phyloP scores from a whole-genome alignment of 2,329 filamentous ascomycete species.

The Fusarium nygamai region DNA sequence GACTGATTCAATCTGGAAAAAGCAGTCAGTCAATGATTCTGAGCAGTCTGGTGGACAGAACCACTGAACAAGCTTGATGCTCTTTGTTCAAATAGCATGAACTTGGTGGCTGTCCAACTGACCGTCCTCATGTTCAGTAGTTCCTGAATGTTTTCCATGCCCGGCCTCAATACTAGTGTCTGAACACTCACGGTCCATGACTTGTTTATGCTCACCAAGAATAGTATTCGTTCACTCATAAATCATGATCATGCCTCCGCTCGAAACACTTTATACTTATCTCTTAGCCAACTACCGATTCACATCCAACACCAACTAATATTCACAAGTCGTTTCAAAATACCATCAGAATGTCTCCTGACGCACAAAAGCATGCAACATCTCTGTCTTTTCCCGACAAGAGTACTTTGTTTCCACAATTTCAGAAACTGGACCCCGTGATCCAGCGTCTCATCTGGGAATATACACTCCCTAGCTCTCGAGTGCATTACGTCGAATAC shows the following conservation, averaged over 20 bases:
- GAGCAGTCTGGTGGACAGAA: not conserved
- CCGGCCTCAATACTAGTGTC: not conserved
- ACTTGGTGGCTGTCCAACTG: not conserved
- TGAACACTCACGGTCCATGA: not conserved
- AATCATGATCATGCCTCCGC: not conserved
- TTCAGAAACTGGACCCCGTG: not conserved
- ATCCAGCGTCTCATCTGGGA: not conserved
- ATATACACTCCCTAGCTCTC: not conserved
- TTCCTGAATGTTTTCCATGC: not conserved
- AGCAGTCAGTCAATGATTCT: not conserved
- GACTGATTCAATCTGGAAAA: not conserved
- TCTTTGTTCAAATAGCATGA: not conserved
- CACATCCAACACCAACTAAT: not conserved
- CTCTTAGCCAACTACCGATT: not conserved
- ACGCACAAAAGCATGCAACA: not conserved
- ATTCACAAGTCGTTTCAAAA: not conserved
- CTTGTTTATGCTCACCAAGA: not conserved
- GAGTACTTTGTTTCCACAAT: not conserved
- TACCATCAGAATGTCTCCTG: not conserved
- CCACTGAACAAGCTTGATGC: not conserved
- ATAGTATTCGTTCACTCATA: not conserved
- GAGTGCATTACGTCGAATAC: not conserved
- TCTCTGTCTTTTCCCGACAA: fast-evolving
- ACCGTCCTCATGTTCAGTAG: not conserved
- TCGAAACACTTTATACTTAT: not conserved